Conservation (phyloP, 352 stramenopile species). For the Globisporangium polare region DNA sequence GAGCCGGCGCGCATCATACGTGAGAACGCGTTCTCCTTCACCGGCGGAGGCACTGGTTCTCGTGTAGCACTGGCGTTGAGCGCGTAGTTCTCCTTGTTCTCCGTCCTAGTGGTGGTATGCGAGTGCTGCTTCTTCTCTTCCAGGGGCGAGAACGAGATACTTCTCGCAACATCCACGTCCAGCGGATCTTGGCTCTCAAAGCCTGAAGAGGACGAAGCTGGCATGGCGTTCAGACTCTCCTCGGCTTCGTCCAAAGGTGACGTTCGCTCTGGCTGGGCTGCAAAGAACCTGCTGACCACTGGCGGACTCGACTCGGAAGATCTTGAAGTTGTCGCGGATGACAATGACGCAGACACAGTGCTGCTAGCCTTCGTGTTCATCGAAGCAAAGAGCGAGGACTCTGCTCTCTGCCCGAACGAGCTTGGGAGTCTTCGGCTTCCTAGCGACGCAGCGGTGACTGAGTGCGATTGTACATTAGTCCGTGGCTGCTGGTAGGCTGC, state of each 20-base stretch:
- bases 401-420: slow-evolving; percentile 3
- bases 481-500: neutral
- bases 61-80: slow-evolving; percentile 9
- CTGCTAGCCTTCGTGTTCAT: neutral
- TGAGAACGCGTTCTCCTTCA: slow-evolving; percentile 75
- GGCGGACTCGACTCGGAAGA: neutral
- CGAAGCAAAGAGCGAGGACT: neutral
- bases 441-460: neutral
- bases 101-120: neutral
- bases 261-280: slow-evolving; percentile 21
- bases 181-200: slow-evolving; percentile 58
- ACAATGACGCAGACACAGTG: neutral
- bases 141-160: slow-evolving; percentile 48
- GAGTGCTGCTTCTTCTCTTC: slow-evolving; percentile 28
- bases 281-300: slow-evolving; percentile 21
- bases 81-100: slow-evolving; percentile 44
- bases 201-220: slow-evolving; percentile 14
- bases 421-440: neutral
- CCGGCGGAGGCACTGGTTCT: neutral
- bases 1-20: slow-evolving; percentile 75
- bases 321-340: neutral
- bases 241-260: slow-evolving; percentile 24
- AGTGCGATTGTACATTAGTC: neutral
- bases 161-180: slow-evolving; percentile 40
- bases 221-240: slow-evolving; percentile 19